Evolutionary conservation across 2,329 filamentous ascomycete species (phyloP).

Genomic region (Basipetospora chlamydospora): DNA sequence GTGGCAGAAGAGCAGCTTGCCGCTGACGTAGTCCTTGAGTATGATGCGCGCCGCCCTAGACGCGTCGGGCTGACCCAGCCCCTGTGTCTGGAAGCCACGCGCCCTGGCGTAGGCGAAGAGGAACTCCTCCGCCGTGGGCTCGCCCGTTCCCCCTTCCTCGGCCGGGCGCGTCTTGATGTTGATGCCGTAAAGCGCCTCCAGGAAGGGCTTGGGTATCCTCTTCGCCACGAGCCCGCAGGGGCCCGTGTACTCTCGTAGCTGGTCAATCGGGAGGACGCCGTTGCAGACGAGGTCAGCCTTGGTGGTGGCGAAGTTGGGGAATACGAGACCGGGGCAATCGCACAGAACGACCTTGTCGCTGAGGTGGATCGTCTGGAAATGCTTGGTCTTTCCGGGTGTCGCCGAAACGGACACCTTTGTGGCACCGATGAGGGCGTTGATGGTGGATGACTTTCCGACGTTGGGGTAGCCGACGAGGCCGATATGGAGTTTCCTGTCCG

Average conservation of each 20-base stretch:
- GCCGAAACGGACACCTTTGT: constrained; percentile 98
- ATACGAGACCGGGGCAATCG: constrained; percentile 96
- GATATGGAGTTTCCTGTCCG: constrained; percentile 61
- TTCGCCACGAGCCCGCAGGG: constrained; percentile 71
- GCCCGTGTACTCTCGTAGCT: constrained; percentile 83
- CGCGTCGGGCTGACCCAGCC: constrained; percentile 83
- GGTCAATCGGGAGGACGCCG: constrained; percentile 89
- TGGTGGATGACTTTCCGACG: constrained; percentile 97
- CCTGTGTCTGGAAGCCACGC: constrained; percentile 79
- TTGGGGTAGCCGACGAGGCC: constrained; percentile 96
- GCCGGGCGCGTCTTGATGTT: constrained; percentile 64
- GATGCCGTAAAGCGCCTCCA: constrained; percentile 91
- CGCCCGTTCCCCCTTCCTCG: constrained; percentile 86
- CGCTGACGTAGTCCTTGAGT: constrained; percentile 94
- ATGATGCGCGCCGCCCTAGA: constrained; percentile 79
- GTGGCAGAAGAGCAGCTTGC: constrained; percentile 83
- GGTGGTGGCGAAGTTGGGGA: constrained; percentile 92
- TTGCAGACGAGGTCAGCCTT: constrained; percentile 95
- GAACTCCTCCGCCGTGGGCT: constrained; percentile 72
- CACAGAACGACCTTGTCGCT: constrained; percentile 82
- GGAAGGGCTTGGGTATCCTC: constrained; percentile 72
- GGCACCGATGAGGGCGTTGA: constrained; percentile 94
- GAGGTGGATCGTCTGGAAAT: constrained; percentile 96
- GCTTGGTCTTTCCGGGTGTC: constrained; percentile 96
- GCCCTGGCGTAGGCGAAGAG: constrained; percentile 77